phyloP scores from a whole-genome alignment of 441 rosid genomes.

The Geranium incanum region DNA sequence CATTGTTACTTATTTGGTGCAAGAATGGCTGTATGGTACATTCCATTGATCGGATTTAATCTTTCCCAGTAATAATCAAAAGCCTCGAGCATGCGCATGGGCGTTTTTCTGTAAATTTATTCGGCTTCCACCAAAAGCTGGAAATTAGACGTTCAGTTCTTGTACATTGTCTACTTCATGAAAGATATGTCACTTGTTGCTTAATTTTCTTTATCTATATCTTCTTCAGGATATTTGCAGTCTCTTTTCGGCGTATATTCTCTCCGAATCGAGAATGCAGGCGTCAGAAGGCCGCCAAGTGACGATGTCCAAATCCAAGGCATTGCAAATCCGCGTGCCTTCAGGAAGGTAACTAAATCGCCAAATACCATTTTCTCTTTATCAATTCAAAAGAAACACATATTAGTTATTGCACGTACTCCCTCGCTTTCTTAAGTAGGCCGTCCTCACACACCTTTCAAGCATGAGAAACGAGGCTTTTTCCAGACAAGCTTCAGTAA shows the following conservation, averaged over 20 bases:
- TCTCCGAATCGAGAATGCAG: slow-evolving; percentile 59
- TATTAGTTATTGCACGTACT: not conserved
- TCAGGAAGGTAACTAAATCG: slow-evolving; percentile 45
- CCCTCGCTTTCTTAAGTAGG: slow-evolving; percentile 29
- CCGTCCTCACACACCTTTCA: slow-evolving; percentile 49
- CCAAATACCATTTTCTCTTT: slow-evolving; percentile 6
- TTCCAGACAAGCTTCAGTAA: slow-evolving; percentile 38
- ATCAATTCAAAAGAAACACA: slow-evolving; percentile 8
- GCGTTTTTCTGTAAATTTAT: not conserved
- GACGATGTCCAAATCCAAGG: slow-evolving; percentile 67
- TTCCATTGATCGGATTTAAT: slow-evolving; percentile 4
- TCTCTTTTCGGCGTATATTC: slow-evolving; percentile 64
- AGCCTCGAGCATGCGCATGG: not conserved
- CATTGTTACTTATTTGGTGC: slow-evolving; percentile 3
- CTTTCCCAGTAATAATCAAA: not conserved
- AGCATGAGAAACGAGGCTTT: slow-evolving; percentile 47
- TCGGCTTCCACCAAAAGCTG: not conserved
- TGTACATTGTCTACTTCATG: not conserved
- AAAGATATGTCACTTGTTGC: not conserved
- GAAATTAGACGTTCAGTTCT: not conserved
- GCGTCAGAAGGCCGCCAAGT: slow-evolving; percentile 55
- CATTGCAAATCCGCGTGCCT: slow-evolving; percentile 53
- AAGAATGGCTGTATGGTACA: not conserved
- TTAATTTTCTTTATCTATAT: not conserved
- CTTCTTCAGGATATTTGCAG: slow-evolving; percentile 54